A percentile compares a stretch with the other conserved stretches of the same genome.
phyloP scores from a whole-genome alignment of 495 filamentous ascomycete species.

The Neurospora intermedia region DNA sequence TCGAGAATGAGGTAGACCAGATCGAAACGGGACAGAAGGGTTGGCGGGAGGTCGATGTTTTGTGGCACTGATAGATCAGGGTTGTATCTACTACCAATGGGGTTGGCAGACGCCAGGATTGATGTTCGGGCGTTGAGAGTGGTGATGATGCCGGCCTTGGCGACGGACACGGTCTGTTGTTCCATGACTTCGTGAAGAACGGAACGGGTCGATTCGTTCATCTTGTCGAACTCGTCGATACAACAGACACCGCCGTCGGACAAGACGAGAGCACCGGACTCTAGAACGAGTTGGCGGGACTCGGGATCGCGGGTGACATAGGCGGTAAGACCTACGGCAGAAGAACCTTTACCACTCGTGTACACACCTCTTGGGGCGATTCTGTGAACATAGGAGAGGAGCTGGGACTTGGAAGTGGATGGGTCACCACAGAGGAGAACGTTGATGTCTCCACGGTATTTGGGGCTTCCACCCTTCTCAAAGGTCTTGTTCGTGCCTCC shows the following conservation, averaged over 20 bases:
- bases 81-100: slow-evolving; percentile 96
- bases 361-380: slow-evolving; percentile 96
- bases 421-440: slow-evolving; percentile 93
- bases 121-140: slow-evolving; percentile 91
- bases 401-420: slow-evolving; percentile 89
- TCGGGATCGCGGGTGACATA: slow-evolving; percentile 90
- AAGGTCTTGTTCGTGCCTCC: slow-evolving; percentile 99
- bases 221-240: slow-evolving; percentile 99
- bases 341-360: slow-evolving; percentile 94
- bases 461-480: slow-evolving; percentile 89
- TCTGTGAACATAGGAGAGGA: slow-evolving; percentile 90
- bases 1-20: slow-evolving; percentile 94
- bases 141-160: slow-evolving; percentile 98
- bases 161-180: slow-evolving; percentile 96
- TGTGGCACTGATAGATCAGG: slow-evolving; percentile 89
- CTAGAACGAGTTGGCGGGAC: slow-evolving; percentile 88
- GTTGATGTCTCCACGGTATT: slow-evolving; percentile 95
- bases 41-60: slow-evolving; percentile 95
- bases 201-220: slow-evolving; percentile 91
- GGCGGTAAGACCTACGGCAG: slow-evolving; percentile 94
- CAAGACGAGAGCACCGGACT: slow-evolving; percentile 89
- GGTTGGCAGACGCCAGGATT: slow-evolving; percentile 93
- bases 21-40: slow-evolving; percentile 89
- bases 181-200: slow-evolving; percentile 99
- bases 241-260: slow-evolving; percentile 97